A percentile compares a stretch with the other conserved stretches of the same genome.
Evolutionary conservation across 2,329 filamentous ascomycete genomes (phyloP).

Genomic region (Penicillium sumatraense): DNA sequence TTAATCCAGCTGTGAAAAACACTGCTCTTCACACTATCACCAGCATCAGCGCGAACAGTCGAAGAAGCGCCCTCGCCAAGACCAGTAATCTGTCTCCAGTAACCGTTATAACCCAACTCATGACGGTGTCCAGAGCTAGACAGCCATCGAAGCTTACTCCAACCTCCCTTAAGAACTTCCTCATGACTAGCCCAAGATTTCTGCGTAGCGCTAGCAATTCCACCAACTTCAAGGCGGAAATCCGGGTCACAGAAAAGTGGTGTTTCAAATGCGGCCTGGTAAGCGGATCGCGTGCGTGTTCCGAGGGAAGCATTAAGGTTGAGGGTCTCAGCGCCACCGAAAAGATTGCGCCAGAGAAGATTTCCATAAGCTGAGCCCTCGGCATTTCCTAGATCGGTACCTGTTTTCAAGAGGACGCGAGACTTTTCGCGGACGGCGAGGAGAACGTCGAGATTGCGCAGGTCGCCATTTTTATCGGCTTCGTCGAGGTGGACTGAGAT

Average conservation of each 20-base stretch:
- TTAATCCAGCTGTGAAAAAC: conserved; percentile 79
- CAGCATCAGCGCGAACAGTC: conserved; percentile 80
- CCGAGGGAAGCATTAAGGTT: conserved; percentile 86
- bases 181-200: conserved; percentile 96
- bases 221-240: conserved; percentile 77
- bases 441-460: conserved; percentile 78
- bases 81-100: conserved; percentile 88
- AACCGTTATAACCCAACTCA: conserved; percentile 76
- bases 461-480: conserved; percentile 68
- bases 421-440: conserved; percentile 79
- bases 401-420: conserved; percentile 85
- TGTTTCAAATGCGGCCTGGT: conserved; percentile 82
- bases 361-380: conserved; percentile 94
- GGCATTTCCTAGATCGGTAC: conserved; percentile 89
- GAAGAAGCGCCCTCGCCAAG: conserved; percentile 77
- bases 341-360: conserved; percentile 84
- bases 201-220: conserved; percentile 78
- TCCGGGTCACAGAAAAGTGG: conserved; percentile 86
- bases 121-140: conserved; percentile 69
- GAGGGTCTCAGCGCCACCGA: conserved; percentile 90
- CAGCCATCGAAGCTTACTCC: conserved; percentile 76
- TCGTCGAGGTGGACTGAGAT: conserved; percentile 83
- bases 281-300: conserved; percentile 87
- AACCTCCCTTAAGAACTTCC: conserved; percentile 79
- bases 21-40: conserved; percentile 88